Base-by-base conservation (phyloP, 129 eudicot genomes). In the Chrysanthemum makinoi region DNA sequence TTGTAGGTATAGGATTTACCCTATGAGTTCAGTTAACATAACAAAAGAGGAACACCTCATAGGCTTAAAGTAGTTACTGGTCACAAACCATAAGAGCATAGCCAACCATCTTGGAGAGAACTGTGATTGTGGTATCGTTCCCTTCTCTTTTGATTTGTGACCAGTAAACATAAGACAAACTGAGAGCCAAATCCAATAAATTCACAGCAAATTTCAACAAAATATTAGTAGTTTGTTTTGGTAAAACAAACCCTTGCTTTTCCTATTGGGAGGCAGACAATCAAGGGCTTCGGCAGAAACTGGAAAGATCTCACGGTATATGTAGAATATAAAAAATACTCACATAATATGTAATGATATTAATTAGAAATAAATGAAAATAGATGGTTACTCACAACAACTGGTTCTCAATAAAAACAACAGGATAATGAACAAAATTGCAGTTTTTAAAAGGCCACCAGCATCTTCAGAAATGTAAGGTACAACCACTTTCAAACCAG, bases 101-200 rank as follows among this genome's bases (percentile, higher is more conserved):
- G 69, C 96, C 94, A 56, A 90, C 94, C 96, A 90, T 90, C 78
- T 90, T 90, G 16, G 96, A 90, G 78, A 86, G 87, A 57, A 94
- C 90, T 51, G 84, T 81, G 66, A 90, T 90, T 3, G 94, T 84
- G 53, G 86, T 73, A 83, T 87, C 90, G 70, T 79, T 84, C 73
- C 90, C 96, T 85, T 82, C 84, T 76, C 82, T 82, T 69, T 90
- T 94, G 66, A 87, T 84, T 94, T 89, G 79, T 33, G 9, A 22
- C 69, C 54, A 30, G 67, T 54, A 22, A 22, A 22, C 24, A 22
- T 22, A 39, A 51, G 28, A 77, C n/a, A 33, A 63, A 55, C 0
- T 0, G 30, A 16, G 20, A 73, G 74, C 51, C 10, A 59, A 17
- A 70, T 59, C 48, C 19, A 66, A 72, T 30, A 66, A 15, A 47